Conservation (phyloP, 768 basidiomycete genomes). For the Lactarius evosmus region DNA sequence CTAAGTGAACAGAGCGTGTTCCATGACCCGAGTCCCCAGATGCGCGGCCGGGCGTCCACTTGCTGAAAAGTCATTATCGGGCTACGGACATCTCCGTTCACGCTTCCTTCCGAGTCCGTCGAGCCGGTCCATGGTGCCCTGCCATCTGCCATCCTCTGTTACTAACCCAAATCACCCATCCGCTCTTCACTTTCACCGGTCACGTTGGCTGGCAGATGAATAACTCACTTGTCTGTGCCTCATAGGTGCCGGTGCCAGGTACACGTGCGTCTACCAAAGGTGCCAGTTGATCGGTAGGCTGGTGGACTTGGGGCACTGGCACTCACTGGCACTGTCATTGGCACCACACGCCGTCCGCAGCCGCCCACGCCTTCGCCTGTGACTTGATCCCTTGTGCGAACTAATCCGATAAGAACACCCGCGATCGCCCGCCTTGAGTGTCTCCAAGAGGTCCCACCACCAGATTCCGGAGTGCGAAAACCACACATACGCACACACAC, state of each 20-base stretch:
- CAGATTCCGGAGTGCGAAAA: conserved; percentile 9
- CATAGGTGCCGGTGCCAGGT: neutral
- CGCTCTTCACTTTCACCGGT: neutral
- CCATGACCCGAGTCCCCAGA: neutral
- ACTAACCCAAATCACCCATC: neutral
- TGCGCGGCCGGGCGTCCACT: neutral
- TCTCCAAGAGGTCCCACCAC: neutral
- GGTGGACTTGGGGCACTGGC: neutral
- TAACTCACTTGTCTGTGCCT: neutral
- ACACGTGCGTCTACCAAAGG: neutral
- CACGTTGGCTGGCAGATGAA: neutral
- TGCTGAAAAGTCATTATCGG: neutral
- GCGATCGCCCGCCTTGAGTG: conserved; percentile 7
- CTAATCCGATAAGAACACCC: conserved; percentile 13
- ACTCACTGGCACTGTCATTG: neutral
- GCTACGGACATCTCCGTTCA: neutral
- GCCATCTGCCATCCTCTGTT: neutral
- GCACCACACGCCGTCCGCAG: neutral
- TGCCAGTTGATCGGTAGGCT: neutral
- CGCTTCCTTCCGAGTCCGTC: neutral
- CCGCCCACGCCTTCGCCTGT: neutral
- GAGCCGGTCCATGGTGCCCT: neutral
- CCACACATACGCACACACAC: neutral
- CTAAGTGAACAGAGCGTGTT: neutral
- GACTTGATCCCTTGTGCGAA: neutral